A percentile compares a stretch with the other conserved stretches of the same genome.
phyloP scores from a whole-genome alignment of 2,329 filamentous ascomycete species.

The Onygenales sp. region DNA sequence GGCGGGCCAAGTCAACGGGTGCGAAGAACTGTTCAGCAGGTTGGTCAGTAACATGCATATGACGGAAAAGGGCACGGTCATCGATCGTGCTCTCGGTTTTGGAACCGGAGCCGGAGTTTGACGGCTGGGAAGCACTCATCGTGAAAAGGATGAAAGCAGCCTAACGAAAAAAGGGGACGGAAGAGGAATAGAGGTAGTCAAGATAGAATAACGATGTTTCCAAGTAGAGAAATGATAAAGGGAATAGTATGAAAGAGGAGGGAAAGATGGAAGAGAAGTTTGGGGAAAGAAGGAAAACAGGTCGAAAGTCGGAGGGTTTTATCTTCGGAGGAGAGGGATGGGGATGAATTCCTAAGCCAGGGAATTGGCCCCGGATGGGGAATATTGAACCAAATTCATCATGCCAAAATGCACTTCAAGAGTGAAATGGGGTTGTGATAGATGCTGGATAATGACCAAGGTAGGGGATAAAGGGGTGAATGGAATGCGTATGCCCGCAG shows the following conservation, averaged over 20 bases:
- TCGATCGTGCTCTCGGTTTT: neutral
- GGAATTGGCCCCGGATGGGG: neutral
- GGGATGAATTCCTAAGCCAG: neutral
- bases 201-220: neutral
- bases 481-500: neutral
- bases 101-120: neutral
- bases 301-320: neutral
- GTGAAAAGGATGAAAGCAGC: neutral
- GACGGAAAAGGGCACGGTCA: conserved; percentile 3
- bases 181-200: neutral
- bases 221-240: too few relatives aligned
- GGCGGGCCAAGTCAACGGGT: conserved; percentile 27
- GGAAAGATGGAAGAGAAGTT: conserved; percentile 4
- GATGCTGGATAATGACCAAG: neutral
- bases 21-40: conserved; percentile 11
- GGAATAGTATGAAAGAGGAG: conserved; percentile 4
- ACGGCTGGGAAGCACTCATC: neutral
- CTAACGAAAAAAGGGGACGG: neutral
- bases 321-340: neutral
- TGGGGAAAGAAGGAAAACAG: neutral
- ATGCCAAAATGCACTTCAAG: neutral
- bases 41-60: conserved; percentile 7
- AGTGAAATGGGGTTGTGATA: neutral
- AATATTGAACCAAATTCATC: neutral
- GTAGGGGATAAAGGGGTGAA: neutral